Conservation (phyloP, 441 rosid species). For the Adansonia rubrostipa region DNA sequence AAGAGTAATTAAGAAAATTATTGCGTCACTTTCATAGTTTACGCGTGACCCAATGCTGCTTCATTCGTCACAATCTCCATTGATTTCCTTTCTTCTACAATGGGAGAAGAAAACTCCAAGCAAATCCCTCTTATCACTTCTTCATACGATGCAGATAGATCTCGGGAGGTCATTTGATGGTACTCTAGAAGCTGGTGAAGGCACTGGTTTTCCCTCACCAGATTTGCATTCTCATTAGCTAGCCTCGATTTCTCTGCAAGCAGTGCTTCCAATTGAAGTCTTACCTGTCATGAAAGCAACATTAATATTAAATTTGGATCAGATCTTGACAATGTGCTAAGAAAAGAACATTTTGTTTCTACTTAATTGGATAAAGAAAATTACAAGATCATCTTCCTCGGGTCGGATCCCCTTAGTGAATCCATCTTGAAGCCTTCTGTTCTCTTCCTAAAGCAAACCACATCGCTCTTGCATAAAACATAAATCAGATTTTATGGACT, state of each 20-base stretch:
- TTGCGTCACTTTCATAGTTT: constrained; percentile 5
- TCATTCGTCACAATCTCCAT: constrained; percentile 27
- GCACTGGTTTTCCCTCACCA: constrained; percentile 83
- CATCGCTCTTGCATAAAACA: constrained; percentile 79
- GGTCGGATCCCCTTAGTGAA: constrained; percentile 66
- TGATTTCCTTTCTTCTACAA: constrained; percentile 27
- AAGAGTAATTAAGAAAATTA: neutral
- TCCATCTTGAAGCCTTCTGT: constrained; percentile 80
- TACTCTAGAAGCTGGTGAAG: constrained; percentile 67
- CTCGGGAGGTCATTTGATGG: constrained; percentile 48
- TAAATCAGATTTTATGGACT: constrained; percentile 66
- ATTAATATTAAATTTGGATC: neutral
- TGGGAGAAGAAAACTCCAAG: constrained; percentile 83
- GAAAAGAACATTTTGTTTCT: neutral
- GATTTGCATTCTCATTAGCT: constrained; percentile 80
- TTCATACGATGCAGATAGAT: constrained; percentile 29
- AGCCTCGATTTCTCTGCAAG: constrained; percentile 87
- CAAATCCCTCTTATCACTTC: constrained; percentile 47
- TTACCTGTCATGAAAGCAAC: constrained; percentile 50
- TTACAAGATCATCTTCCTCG: constrained; percentile 94
- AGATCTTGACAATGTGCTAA: neutral
- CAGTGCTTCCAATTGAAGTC: constrained; percentile 88
- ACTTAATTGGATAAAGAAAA: constrained; percentile 3
- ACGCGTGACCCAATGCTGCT: neutral
- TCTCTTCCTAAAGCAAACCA: constrained; percentile 78